These are phyloP conservation scores for Eustoma russellianum DNA, from an alignment of 257 asterid species.

Conservation along the genomic window DNA sequence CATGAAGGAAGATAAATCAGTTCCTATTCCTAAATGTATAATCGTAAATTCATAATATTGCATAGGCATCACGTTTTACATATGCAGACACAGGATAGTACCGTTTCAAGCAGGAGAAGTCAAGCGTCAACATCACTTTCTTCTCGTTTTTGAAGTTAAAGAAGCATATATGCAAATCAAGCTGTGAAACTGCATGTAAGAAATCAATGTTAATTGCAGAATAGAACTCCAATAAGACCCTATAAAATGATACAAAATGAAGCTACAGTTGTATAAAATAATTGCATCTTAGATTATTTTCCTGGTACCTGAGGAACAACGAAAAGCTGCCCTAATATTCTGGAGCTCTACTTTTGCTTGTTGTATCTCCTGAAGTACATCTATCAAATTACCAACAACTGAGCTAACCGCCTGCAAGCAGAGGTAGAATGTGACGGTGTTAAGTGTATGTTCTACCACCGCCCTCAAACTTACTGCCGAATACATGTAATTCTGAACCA, in stretches of 20 bases:
- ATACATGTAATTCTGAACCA: not conserved
- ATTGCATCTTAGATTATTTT: no score
- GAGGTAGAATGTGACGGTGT: not conserved
- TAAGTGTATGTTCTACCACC: not conserved
- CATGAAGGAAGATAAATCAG: no score
- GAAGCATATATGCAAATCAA: constrained; percentile 54
- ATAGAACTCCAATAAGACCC: not conserved
- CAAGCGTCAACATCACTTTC: constrained; percentile 56
- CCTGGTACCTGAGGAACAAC: constrained; percentile 42
- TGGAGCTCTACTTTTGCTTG: constrained; percentile 46
- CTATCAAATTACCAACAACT: constrained; percentile 65
- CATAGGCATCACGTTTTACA: not conserved
- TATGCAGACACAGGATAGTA: constrained; percentile 20
- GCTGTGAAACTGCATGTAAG: constrained; percentile 54
- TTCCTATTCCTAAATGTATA: no score
- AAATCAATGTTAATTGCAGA: constrained; percentile 13
- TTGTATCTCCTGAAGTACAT: constrained; percentile 71
- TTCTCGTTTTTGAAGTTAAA: constrained; percentile 36
- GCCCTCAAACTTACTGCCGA: not conserved
- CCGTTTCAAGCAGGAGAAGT: constrained; percentile 79
- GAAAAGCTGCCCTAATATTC: constrained; percentile 44
- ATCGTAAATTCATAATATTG: not conserved
- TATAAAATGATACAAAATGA: not conserved
- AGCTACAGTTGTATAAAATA: no score
- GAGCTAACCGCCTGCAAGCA: constrained; percentile 55